Base-by-base conservation (phyloP, 2,329 filamentous ascomycete species). In the Fusarium liriodendri region DNA sequence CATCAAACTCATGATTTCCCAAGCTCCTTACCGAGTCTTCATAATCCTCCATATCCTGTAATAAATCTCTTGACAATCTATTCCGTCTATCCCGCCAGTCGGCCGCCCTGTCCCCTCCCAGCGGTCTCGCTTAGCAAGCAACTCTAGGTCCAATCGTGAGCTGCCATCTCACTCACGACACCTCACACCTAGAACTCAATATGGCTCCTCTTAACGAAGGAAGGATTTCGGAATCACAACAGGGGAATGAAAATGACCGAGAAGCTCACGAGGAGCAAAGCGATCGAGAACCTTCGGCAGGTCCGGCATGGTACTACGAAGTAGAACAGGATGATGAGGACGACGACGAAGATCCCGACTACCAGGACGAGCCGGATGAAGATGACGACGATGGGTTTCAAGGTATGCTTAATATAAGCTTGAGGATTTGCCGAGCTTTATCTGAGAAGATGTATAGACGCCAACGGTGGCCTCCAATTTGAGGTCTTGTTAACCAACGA, bases 271-370 rank as follows among this genome's bases (percentile, higher is more conserved):
- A 68, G 9, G 60, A 61, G 25, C 55, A 66, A 33, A 75, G 50
- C 8, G 67, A 66, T 25, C 62, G 11, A 29, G 74, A 73, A 57
- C 62, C 66, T 32, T 73, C 71, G 57, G 52, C 42, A 50, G 70
- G 65, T 18, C 70, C 64, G 50, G 50, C 57, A 62, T 75, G 63
- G 65, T 45, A 67, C 65, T 70, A 69, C 37, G 72, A 72, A 42
- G 38, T 52, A 8, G 76, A 75, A 32, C 78, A 82, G 40, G 78
- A 82, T 6, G 80, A 82, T 13, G 81, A 82, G 16, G 82, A 82
- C 22, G 79, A 80, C n/a, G 81, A 82, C 22, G 68, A 76, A 25
- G 75, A 77, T 18, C 68, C 70, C 10, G 77, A 80, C 14, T 75
- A 74, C 40, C 63, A 74, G 50, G 75, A 80, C n/a, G 76, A 77